These are phyloP conservation scores for Wickerhamomyces sp. DNA, from an alignment of 1,139 yeast genomes.

Conservation along the genomic window DNA sequence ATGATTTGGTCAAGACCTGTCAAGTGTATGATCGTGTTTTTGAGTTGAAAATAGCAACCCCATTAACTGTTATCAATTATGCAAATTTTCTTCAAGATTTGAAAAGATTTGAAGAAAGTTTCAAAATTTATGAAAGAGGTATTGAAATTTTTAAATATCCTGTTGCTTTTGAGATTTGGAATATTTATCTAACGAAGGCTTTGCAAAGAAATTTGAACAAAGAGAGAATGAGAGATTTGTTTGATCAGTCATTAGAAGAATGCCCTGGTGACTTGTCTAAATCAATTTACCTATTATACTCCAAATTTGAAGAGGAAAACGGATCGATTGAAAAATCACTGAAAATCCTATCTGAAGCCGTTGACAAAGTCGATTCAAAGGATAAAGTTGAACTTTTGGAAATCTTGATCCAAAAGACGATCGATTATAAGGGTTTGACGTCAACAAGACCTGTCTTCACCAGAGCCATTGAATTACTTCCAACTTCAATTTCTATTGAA, in stretches of 20 bases:
- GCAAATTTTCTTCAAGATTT: conserved; percentile 55
- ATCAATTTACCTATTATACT: conserved; percentile 50
- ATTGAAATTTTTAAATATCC: conserved; percentile 56
- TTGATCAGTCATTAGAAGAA: conserved; percentile 53
- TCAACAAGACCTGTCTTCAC: conserved; percentile 37
- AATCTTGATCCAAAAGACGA: conserved; percentile 14
- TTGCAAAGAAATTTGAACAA: conserved; percentile 32
- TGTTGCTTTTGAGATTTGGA: conserved; percentile 69
- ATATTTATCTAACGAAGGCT: conserved; percentile 54
- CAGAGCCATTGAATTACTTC: conserved; percentile 37
- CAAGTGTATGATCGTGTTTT: conserved; percentile 58
- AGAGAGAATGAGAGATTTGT: conserved; percentile 69
- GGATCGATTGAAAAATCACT: conserved; percentile 42
- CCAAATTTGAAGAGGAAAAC: conserved; percentile 53
- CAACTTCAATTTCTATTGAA: conserved; percentile 30
- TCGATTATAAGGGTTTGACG: conserved; percentile 29
- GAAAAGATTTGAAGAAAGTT: conserved; percentile 45
- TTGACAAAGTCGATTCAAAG: conserved; percentile 24
- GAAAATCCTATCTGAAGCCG: conserved; percentile 38
- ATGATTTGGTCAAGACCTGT: conserved; percentile 36
- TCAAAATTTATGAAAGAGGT: conserved; percentile 65
- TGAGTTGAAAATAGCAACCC: conserved; percentile 63
- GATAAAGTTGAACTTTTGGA: conserved; percentile 15
- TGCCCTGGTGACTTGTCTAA: conserved; percentile 46
- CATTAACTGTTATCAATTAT: conserved; percentile 60